Percentiles rank a stretch among this genome's conserved stretches.
Evolutionary conservation across 495 filamentous ascomycete genomes (phyloP).

Genomic region (Mytilinidion resinicola): DNA sequence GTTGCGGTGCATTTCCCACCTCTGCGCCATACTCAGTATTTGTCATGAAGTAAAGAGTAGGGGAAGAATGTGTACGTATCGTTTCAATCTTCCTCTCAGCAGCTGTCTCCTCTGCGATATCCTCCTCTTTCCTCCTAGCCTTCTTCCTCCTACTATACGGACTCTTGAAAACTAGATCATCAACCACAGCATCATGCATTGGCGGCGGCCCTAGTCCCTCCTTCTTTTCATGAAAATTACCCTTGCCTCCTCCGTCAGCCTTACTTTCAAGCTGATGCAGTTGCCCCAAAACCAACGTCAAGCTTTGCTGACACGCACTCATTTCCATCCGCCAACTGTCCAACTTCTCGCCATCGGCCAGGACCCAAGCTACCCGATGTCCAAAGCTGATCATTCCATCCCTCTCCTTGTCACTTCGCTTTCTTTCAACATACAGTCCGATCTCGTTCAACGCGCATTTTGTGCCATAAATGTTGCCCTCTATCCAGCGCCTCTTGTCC

Average conservation of each 20-base stretch:
- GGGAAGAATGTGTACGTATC: too few relatives aligned
- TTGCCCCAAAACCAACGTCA: constrained; percentile 12
- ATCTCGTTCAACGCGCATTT: constrained; percentile 15
- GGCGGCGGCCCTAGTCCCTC: too few relatives aligned
- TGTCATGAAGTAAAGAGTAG: too few relatives aligned
- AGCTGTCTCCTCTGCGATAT: too few relatives aligned
- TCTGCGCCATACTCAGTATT: too few relatives aligned
- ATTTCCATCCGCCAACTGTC: constrained; percentile 12
- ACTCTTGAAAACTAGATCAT: too few relatives aligned
- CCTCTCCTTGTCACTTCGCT: constrained; percentile 10
- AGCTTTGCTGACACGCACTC: constrained; percentile 12
- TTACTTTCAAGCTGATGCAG: constrained; percentile 11
- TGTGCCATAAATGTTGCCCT: constrained; percentile 4
- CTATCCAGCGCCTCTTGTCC: constrained; percentile 13
- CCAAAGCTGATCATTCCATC: constrained; percentile 6
- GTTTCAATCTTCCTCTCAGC: too few relatives aligned
- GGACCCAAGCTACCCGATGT: constrained; percentile 9
- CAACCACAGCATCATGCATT: too few relatives aligned
- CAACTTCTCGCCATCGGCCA: constrained; percentile 20
- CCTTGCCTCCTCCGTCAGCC: not conserved
- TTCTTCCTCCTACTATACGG: too few relatives aligned
- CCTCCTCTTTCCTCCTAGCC: too few relatives aligned
- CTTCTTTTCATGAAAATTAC: too few relatives aligned
- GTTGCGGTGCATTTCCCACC: too few relatives aligned
- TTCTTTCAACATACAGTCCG: constrained; percentile 14